phyloP scores from a whole-genome alignment of 768 basidiomycete genomes.

The Lactifluus hygrophoroides region DNA sequence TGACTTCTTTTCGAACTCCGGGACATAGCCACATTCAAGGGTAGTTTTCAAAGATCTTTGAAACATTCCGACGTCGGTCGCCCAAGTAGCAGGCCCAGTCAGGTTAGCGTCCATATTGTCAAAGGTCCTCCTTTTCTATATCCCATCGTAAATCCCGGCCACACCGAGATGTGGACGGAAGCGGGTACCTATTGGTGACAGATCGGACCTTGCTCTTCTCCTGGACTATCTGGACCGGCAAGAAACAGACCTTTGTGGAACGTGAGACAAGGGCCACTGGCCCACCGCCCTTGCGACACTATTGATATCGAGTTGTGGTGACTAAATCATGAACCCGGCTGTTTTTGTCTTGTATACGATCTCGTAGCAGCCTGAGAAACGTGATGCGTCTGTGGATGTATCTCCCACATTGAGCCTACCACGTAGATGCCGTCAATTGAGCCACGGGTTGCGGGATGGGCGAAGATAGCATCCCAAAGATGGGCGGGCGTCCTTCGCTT shows the following conservation, averaged over 20 bases:
- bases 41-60: constrained; percentile 83
- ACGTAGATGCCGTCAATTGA: background rate
- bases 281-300: constrained; percentile 93
- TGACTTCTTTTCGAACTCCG: constrained; percentile 56
- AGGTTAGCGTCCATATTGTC: constrained; percentile 87
- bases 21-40: constrained; percentile 70
- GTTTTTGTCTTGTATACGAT: constrained; percentile 94
- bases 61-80: constrained; percentile 85
- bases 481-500: constrained; percentile 54
- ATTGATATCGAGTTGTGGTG: constrained; percentile 91
- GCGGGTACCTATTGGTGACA: constrained; percentile 66
- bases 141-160: background rate
- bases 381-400: constrained; percentile 91
- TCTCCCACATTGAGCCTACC: constrained; percentile 84
- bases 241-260: constrained; percentile 88
- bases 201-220: constrained; percentile 87
- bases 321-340: constrained; percentile 87
- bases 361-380: constrained; percentile 87
- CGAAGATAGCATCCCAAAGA: constrained; percentile 64
- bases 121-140: constrained; percentile 81
- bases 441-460: background rate
- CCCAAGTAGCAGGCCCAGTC: constrained; percentile 82
- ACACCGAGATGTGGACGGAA: background rate
- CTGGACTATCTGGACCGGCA: constrained; percentile 91
- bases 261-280: constrained; percentile 84